Conservation (phyloP, 306 rosid genomes). For the Ormosia emarginata region DNA sequence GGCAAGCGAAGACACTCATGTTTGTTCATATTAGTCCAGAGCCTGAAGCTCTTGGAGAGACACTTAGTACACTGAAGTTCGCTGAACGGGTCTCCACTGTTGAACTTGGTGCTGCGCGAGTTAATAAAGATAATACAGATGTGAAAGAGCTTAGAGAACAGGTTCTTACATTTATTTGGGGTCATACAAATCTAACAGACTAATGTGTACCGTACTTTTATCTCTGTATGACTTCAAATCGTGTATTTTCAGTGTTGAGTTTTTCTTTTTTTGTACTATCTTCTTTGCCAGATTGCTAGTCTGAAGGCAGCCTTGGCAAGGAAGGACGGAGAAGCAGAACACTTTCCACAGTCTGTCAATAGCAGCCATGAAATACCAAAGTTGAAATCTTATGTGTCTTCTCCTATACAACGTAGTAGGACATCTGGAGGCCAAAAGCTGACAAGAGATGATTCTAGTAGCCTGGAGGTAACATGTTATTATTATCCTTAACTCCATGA, state of each 20-base stretch:
- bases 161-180: conserved; percentile 31
- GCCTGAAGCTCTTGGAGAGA: conserved; percentile 78
- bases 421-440: conserved; percentile 41
- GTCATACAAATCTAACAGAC: background rate
- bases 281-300: conserved; percentile 54
- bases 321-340: conserved; percentile 63
- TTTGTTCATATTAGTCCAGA: conserved; percentile 95
- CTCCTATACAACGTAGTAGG: conserved; percentile 46
- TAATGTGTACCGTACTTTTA: background rate
- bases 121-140: conserved; percentile 64
- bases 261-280: background rate
- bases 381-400: conserved; percentile 51
- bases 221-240: background rate
- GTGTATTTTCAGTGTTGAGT: background rate
- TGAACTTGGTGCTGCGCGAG: conserved; percentile 84
- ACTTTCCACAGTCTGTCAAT: conserved; percentile 31
- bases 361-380: conserved; percentile 45
- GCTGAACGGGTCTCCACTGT: conserved; percentile 88
- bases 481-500: background rate
- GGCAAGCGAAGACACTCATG: conserved; percentile 94
- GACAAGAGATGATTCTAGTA: conserved; percentile 51
- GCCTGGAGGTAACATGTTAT: conserved; percentile 41
- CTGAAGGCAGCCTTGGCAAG: conserved; percentile 76
- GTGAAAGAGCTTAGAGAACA: conserved; percentile 90
- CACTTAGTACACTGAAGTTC: conserved; percentile 87